Percentiles rank a stretch among this genome's conserved stretches.
Evolutionary conservation across 2,329 filamentous ascomycete species (phyloP).

Genomic region (Tympanopsis confertula): DNA sequence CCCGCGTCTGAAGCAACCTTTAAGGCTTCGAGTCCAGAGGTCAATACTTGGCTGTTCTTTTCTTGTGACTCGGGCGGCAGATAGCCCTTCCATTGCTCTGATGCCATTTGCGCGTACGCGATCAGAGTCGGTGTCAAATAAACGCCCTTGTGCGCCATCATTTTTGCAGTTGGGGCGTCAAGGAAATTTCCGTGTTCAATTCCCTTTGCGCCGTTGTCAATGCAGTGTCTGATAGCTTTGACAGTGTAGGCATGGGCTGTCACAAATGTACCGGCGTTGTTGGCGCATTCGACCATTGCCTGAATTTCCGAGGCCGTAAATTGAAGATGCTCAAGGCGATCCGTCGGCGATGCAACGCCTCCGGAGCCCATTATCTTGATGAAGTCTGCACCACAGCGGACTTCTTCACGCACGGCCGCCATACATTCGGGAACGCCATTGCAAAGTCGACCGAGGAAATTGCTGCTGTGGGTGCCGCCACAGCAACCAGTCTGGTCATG

Average conservation of each 20-base stretch:
- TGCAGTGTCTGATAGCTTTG: slow-evolving; percentile 37
- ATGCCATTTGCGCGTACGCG: slow-evolving; percentile 35
- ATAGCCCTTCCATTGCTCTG: slow-evolving; percentile 27
- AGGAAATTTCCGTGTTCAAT: slow-evolving; percentile 36
- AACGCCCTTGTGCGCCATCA: slow-evolving; percentile 34
- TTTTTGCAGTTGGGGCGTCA: slow-evolving; percentile 26
- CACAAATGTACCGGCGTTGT: slow-evolving; percentile 35
- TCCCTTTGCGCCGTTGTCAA: slow-evolving; percentile 39
- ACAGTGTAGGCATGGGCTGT: slow-evolving; percentile 48
- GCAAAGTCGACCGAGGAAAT: slow-evolving; percentile 28
- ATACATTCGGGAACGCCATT: slow-evolving; percentile 44
- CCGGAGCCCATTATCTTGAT: slow-evolving; percentile 51
- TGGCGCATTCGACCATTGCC: slow-evolving; percentile 37
- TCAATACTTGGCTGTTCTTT: slow-evolving; percentile 39
- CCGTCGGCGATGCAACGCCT: slow-evolving; percentile 43
- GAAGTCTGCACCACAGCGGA: slow-evolving; percentile 44
- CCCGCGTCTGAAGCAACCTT: slow-evolving; percentile 36
- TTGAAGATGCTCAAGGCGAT: slow-evolving; percentile 38
- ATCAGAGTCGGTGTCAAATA: slow-evolving; percentile 42
- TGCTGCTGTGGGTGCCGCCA: slow-evolving; percentile 21
- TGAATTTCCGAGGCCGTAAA: slow-evolving; percentile 43
- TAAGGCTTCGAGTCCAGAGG: slow-evolving; percentile 30
- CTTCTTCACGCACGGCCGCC: slow-evolving; percentile 36
- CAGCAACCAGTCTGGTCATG: slow-evolving; percentile 34
- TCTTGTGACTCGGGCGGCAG: slow-evolving; percentile 26